Evolutionary conservation across 192 early-diverging fungal genomes (phyloP).

Genomic region (Backusella liffmaniae): DNA sequence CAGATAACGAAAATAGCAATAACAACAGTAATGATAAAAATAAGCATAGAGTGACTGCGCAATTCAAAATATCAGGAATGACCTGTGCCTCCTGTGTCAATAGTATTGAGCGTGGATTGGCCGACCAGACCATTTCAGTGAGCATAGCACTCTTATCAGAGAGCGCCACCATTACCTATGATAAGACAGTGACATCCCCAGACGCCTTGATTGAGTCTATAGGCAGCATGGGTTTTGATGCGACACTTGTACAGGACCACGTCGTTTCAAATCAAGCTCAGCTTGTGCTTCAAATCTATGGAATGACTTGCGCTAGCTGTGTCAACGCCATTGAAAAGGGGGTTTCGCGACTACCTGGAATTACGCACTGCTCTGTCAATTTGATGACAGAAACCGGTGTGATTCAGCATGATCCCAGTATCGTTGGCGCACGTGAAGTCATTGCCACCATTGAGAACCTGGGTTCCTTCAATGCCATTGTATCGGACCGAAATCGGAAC

Average conservation of each 20-base stretch:
- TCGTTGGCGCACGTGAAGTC: slow-evolving; percentile 76
- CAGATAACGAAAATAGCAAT: slow-evolving; percentile 44
- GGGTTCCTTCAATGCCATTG: slow-evolving; percentile 49
- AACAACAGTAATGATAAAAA: slow-evolving; percentile 69
- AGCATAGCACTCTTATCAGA: slow-evolving; percentile 86
- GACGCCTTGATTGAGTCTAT: slow-evolving; percentile 13
- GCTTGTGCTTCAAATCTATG: slow-evolving; percentile 55
- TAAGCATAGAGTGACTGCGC: slow-evolving; percentile 49
- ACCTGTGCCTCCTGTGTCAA: slow-evolving; percentile 80
- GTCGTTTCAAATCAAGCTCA: slow-evolving; percentile 6
- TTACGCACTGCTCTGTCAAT: slow-evolving; percentile 56
- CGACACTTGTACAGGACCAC: not conserved
- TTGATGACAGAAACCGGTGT: slow-evolving; percentile 71
- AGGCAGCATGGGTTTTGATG: not conserved
- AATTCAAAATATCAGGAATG: slow-evolving; percentile 88
- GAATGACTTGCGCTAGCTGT: slow-evolving; percentile 90
- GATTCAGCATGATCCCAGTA: slow-evolving; percentile 64
- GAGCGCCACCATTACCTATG: slow-evolving; percentile 72
- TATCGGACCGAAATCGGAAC: slow-evolving; percentile 41
- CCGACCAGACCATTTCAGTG: slow-evolving; percentile 62
- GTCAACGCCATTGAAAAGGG: slow-evolving; percentile 68
- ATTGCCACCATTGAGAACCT: slow-evolving; percentile 77
- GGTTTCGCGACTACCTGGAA: slow-evolving; percentile 50
- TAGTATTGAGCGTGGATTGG: slow-evolving; percentile 70
- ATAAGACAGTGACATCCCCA: not conserved